Conservation (phyloP, 257 asterid species). For the Salvia splendens region DNA sequence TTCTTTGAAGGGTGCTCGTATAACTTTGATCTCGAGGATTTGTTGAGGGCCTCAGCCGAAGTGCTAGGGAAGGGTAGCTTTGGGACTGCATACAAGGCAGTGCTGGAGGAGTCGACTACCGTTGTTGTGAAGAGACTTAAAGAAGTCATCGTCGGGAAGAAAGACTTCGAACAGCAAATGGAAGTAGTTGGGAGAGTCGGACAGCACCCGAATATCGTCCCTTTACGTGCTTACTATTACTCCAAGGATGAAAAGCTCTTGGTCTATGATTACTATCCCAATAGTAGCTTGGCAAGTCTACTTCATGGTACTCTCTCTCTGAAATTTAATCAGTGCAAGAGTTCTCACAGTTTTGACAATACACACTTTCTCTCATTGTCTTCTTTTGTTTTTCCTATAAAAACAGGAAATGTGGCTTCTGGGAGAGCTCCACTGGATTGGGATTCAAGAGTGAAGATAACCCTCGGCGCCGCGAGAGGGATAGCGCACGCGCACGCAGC, state of each 20-base stretch:
- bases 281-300: slow-evolving; percentile 71
- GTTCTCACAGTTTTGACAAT: too few species aligned
- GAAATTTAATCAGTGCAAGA: neutral
- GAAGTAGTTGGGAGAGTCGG: slow-evolving; percentile 79
- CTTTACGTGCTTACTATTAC: slow-evolving; percentile 89
- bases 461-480: slow-evolving; percentile 84
- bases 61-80: slow-evolving; percentile 93
- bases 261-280: slow-evolving; percentile 73
- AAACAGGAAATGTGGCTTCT: slow-evolving; percentile 54
- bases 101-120: slow-evolving; percentile 84
- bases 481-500: slow-evolving; percentile 66
- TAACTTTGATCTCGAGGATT: slow-evolving; percentile 93
- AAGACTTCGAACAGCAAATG: slow-evolving; percentile 96
- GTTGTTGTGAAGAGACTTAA: slow-evolving; percentile 92
- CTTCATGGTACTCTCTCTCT: slow-evolving; percentile 63
- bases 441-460: slow-evolving; percentile 77
- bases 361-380: too few species aligned
- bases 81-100: slow-evolving; percentile 94
- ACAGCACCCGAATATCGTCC: slow-evolving; percentile 71
- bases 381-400: too few species aligned
- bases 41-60: slow-evolving; percentile 92
- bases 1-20: slow-evolving; percentile 91
- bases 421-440: slow-evolving; percentile 76
- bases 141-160: slow-evolving; percentile 88
- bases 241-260: slow-evolving; percentile 97